phyloP scores from a whole-genome alignment of 495 filamentous ascomycete genomes.

The Xylaria cubensis region DNA sequence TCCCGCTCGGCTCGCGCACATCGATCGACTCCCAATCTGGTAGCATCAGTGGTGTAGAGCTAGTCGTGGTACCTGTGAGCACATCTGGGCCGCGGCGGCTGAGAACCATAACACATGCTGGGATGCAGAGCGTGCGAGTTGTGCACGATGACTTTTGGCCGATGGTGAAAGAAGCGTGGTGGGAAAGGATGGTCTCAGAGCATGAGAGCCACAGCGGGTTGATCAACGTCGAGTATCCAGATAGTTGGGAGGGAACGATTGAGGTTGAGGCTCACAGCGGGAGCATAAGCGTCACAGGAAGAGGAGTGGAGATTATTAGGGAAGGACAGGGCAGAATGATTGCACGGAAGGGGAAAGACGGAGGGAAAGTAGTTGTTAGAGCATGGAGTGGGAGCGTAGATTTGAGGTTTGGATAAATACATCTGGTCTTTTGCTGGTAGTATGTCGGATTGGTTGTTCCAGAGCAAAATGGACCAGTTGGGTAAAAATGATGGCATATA shows the following conservation, averaged over 20 bases:
- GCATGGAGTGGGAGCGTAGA: not conserved
- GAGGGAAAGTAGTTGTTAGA: not conserved
- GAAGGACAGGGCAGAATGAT: not conserved
- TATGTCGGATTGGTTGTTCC: not conserved
- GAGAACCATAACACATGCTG: not conserved
- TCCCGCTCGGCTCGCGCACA: not conserved
- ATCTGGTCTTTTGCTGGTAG: not conserved
- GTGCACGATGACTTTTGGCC: not conserved
- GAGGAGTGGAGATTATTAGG: not conserved
- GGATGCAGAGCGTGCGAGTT: not conserved
- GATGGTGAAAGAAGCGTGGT: not conserved
- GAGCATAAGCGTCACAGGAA: not conserved
- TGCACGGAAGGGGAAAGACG: not conserved
- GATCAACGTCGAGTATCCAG: not conserved
- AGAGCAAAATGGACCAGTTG: no score
- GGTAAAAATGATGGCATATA: no score
- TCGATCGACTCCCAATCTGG: not conserved
- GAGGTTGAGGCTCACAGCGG: not conserved
- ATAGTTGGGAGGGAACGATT: not conserved
- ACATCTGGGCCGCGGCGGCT: not conserved
- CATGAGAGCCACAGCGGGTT: conserved; percentile 3
- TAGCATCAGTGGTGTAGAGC: not conserved
- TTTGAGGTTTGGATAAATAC: not conserved
- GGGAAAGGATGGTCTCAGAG: not conserved
- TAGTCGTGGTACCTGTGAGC: not conserved